Conservation (phyloP, 371 early-diverging fungal genomes). For the Actinomortierella ambigua region DNA sequence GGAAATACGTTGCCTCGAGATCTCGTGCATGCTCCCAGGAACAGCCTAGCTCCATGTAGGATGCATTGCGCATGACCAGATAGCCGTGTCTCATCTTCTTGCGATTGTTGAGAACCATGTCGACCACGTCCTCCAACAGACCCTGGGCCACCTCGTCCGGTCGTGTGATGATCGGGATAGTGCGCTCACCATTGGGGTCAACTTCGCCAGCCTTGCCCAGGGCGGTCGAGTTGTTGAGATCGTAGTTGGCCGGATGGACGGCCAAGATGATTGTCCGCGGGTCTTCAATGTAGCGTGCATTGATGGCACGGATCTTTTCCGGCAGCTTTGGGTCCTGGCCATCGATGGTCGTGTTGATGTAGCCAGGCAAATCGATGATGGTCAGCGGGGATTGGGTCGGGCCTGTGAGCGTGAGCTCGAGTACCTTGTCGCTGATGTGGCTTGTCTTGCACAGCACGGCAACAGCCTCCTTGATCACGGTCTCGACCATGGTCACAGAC, state of each 20-base stretch:
- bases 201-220: background rate
- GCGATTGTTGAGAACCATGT: slow-evolving; percentile 4
- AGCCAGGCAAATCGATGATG: slow-evolving; percentile 10
- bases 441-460: background rate
- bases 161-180: slow-evolving; percentile 16
- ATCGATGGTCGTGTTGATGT: slow-evolving; percentile 5
- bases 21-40: slow-evolving; percentile 1
- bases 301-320: slow-evolving; percentile 4
- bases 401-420: slow-evolving; percentile 9
- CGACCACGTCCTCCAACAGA: background rate
- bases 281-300: slow-evolving; percentile 2
- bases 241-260: slow-evolving; percentile 4
- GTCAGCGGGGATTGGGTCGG: slow-evolving; percentile 12
- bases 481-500: background rate
- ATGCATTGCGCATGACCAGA: slow-evolving; percentile 10
- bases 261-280: slow-evolving; percentile 13
- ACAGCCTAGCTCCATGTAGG: background rate
- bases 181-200: slow-evolving; percentile 11
- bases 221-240: slow-evolving; percentile 3
- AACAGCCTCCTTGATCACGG: slow-evolving; percentile 7
- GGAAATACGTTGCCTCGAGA: slow-evolving; percentile 5
- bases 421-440: slow-evolving; percentile 6
- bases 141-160: slow-evolving; percentile 2
- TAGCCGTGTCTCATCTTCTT: slow-evolving; percentile 17
- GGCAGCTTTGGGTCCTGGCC: slow-evolving; percentile 1